These are phyloP conservation scores for Clavariopsis aquatica DNA, from an alignment of 495 filamentous ascomycete genomes.

Conservation along the genomic window DNA sequence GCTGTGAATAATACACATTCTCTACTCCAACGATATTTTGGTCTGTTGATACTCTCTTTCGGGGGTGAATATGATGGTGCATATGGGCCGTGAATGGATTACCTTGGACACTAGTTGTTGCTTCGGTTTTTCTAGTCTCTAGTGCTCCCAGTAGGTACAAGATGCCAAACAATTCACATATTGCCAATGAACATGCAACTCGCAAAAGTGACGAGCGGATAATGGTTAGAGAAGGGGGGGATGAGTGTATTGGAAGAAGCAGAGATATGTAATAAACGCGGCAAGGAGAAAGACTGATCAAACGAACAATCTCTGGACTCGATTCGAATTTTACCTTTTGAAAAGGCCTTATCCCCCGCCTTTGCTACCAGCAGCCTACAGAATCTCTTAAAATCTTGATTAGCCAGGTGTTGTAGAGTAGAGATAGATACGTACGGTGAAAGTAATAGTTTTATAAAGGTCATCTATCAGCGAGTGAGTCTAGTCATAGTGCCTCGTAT, in stretches of 20 bases:
- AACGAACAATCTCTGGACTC: background rate
- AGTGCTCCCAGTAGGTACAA: background rate
- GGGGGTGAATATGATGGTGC: constrained; percentile 1
- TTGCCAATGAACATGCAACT: constrained; percentile 10
- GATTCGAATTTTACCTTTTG: constrained; percentile 5
- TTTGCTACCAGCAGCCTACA: background rate
- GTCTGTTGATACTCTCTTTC: constrained; percentile 11
- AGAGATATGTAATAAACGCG: constrained; percentile 17
- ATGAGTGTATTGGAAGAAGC: constrained; percentile 25
- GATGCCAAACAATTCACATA: constrained; percentile 11
- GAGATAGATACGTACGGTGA: background rate
- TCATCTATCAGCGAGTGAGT: too few species aligned
- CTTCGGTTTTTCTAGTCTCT: background rate
- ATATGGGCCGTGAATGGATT: background rate
- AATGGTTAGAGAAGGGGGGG: background rate
- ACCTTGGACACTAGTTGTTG: background rate
- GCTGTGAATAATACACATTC: constrained; percentile 4
- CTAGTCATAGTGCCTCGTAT: too few species aligned
- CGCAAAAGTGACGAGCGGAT: background rate
- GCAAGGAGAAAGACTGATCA: background rate
- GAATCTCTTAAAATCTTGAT: background rate
- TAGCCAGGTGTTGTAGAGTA: background rate
- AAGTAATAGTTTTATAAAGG: too few species aligned
- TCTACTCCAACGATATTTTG: background rate
- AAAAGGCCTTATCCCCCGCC: background rate